Percentiles rank a stretch among this genome's conserved stretches.
phyloP scores from a whole-genome alignment of 345 rosid genomes.

The Dipteronia sinensis region DNA sequence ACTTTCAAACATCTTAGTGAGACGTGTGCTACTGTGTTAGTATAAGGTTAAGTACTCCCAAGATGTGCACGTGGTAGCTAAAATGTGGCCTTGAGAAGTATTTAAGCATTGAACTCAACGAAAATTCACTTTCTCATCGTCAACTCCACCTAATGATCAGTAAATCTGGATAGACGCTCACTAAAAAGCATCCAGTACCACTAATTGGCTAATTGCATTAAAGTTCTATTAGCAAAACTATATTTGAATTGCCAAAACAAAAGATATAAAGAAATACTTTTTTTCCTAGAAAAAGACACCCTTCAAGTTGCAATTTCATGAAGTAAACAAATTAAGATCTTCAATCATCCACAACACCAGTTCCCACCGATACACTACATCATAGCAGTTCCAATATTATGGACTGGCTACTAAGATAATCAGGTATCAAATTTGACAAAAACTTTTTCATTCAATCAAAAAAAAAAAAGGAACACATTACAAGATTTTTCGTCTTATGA shows the following conservation, averaged over 20 bases:
- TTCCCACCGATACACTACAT: background rate
- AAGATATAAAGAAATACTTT: background rate
- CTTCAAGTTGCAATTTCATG: background rate
- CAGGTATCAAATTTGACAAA: constrained; percentile 10
- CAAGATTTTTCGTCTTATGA: constrained; percentile 22
- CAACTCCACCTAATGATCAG: background rate
- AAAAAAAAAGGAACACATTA: constrained; percentile 16
- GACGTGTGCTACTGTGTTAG: background rate
- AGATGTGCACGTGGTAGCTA: background rate
- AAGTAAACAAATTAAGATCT: background rate
- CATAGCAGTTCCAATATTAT: background rate
- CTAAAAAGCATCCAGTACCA: background rate
- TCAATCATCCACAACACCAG: background rate
- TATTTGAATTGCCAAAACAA: background rate
- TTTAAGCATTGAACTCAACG: background rate
- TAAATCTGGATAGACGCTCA: background rate
- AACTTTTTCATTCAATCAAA: constrained; percentile 30
- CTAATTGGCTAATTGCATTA: background rate
- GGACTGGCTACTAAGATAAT: background rate
- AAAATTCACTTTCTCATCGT: background rate
- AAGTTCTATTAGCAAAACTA: background rate
- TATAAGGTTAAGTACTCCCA: background rate
- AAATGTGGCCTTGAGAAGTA: background rate
- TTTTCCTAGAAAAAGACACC: background rate
- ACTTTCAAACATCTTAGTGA: constrained; percentile 4